phyloP scores from a whole-genome alignment of 2,329 filamentous ascomycete species.

The Colletotrichum scovillei region DNA sequence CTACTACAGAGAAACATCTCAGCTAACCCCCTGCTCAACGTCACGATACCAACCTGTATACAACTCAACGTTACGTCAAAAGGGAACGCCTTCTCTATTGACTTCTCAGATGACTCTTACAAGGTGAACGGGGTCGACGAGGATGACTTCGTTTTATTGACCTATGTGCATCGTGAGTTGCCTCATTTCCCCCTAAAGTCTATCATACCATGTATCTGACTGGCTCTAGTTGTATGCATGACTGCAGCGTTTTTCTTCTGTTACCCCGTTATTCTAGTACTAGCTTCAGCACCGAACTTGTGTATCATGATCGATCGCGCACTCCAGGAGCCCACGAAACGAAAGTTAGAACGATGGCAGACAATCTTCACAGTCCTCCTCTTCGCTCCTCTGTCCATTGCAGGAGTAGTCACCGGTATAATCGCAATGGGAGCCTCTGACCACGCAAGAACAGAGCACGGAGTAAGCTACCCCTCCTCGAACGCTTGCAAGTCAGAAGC shows the following conservation, averaged over 20 bases:
- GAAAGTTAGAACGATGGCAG: slow-evolving; percentile 21
- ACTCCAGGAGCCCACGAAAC: slow-evolving; percentile 2
- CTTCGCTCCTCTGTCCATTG: slow-evolving; percentile 4
- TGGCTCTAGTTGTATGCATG: slow-evolving; percentile 1
- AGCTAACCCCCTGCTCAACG: slow-evolving; percentile 23
- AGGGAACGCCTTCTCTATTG: slow-evolving; percentile 26
- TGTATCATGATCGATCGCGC: slow-evolving; percentile 31
- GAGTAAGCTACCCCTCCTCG: not conserved
- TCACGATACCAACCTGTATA: slow-evolving; percentile 26
- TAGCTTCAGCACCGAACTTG: slow-evolving; percentile 13
- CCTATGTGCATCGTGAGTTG: slow-evolving; percentile 21
- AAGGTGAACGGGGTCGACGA: slow-evolving; percentile 10
- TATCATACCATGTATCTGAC: not conserved
- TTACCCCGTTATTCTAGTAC: slow-evolving; percentile 21
- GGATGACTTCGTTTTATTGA: slow-evolving; percentile 16
- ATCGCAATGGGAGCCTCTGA: slow-evolving; percentile 12
- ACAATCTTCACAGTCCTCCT: slow-evolving; percentile 14
- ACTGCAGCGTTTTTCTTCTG: slow-evolving; percentile 25
- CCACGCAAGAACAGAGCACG: slow-evolving; percentile 22
- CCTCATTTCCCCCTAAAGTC: not conserved
- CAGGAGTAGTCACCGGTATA: slow-evolving; percentile 3
- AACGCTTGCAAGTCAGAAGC: too few relatives aligned
- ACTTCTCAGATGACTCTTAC: slow-evolving; percentile 17
- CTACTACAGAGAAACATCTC: slow-evolving; percentile 19
- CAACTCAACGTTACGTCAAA: slow-evolving; percentile 13